Percentiles rank a stretch among this genome's conserved stretches.
Conservation (phyloP, 1,139 yeast genomes). For the Casaregolazyma lundiana region DNA sequence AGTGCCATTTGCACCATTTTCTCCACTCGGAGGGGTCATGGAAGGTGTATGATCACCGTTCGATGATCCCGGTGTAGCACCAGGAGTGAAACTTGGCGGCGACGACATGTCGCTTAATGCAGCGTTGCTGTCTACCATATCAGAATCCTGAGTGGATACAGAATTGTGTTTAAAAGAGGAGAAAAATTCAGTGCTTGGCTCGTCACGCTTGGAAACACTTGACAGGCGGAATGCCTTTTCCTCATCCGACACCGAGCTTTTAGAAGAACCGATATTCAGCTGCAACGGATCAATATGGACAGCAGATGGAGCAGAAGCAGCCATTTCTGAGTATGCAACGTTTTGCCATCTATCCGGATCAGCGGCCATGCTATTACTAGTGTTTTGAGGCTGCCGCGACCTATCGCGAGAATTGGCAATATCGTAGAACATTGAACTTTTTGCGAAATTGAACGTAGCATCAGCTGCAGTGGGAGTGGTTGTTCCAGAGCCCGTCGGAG, state of each 20-base stretch:
- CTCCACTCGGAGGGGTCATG: constrained; percentile 6
- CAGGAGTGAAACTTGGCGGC: constrained; percentile 10
- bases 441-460: constrained; percentile 4
- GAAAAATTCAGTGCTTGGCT: constrained; percentile 1
- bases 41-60: constrained; percentile 10
- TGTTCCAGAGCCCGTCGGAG: constrained; percentile 8
- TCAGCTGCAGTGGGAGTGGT: constrained; percentile 5
- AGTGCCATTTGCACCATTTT: neutral
- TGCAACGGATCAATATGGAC: constrained; percentile 8
- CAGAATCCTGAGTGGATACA: constrained; percentile 1
- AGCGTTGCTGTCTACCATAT: constrained; percentile 4
- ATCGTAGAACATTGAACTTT: constrained; percentile 7
- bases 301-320: constrained; percentile 4
- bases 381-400: neutral
- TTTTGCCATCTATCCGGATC: neutral
- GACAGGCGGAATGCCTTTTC: constrained; percentile 3
- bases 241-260: neutral
- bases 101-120: constrained; percentile 4
- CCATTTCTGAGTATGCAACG: constrained; percentile 1
- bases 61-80: constrained; percentile 9
- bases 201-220: neutral
- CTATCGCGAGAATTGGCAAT: constrained; percentile 7
- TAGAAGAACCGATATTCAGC: constrained; percentile 6
- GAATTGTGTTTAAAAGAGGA: neutral
- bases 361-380: neutral